Percentiles rank a stretch among this genome's conserved stretches.
Evolutionary conservation across 352 stramenopile species (phyloP).

Genomic region (Globisporangium mamillatum): DNA sequence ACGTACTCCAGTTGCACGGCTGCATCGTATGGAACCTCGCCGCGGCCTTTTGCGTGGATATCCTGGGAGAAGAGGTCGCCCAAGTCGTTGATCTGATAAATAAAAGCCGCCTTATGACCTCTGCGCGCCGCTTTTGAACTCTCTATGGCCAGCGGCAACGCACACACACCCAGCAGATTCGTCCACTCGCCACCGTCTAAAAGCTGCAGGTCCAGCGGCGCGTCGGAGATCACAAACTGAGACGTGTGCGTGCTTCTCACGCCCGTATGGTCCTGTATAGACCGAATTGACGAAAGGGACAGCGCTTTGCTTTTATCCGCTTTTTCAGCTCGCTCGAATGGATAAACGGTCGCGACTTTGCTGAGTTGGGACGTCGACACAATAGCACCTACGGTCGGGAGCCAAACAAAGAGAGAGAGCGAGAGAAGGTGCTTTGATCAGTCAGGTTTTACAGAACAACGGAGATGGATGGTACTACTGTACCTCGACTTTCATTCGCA

Average conservation of each 20-base stretch:
- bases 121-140: neutral
- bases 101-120: constrained; percentile 23
- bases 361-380: constrained; percentile 31
- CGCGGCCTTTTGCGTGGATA: constrained; percentile 31
- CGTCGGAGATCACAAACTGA: constrained; percentile 59
- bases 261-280: constrained; percentile 32
- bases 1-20: constrained; percentile 64
- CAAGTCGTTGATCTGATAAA: constrained; percentile 69
- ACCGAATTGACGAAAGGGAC: constrained; percentile 39
- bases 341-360: constrained; percentile 47
- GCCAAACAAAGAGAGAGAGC: neutral
- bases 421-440: neutral
- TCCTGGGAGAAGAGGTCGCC: constrained; percentile 65
- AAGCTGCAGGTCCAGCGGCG: constrained; percentile 58
- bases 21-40: constrained; percentile 32
- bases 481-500: constrained; percentile 31
- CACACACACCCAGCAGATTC: constrained; percentile 45
- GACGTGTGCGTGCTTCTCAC: constrained; percentile 18
- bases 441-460: neutral
- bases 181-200: constrained; percentile 61
- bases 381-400: constrained; percentile 30
- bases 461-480: neutral
- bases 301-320: constrained; percentile 23
- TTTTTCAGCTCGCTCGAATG: constrained; percentile 39
- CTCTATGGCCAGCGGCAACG: constrained; percentile 18